phyloP scores from a whole-genome alignment of 148 eudicot genomes.

The Diospyros lotus region DNA sequence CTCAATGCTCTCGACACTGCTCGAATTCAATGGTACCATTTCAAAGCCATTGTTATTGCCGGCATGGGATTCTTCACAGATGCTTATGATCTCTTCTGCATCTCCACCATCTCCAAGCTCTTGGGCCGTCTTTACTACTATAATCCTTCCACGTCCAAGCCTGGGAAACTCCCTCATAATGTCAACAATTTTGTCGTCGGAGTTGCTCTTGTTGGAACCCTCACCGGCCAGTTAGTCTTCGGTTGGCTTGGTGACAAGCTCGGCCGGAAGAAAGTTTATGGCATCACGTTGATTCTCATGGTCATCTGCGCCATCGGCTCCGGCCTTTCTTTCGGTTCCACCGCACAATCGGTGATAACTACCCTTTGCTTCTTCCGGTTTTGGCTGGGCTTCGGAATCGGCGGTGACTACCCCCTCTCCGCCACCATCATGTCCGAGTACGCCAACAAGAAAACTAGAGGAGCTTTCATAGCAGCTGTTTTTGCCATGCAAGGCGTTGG shows the following conservation, averaged over 20 bases:
- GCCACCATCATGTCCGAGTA: constrained; percentile 41
- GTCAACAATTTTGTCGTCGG: constrained; percentile 23
- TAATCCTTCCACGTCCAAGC: background rate
- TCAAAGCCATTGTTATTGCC: constrained; percentile 12
- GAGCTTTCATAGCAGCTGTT: constrained; percentile 34
- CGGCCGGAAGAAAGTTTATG: constrained; percentile 31
- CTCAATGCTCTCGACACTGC: constrained; percentile 16
- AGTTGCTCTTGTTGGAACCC: constrained; percentile 31
- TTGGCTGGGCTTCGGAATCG: constrained; percentile 38
- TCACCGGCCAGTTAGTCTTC: constrained; percentile 27
- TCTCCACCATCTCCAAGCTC: constrained; percentile 8
- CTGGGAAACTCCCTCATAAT: constrained; percentile 20
- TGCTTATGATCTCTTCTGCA: constrained; percentile 17
- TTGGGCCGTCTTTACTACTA: constrained; percentile 16
- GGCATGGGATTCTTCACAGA: constrained; percentile 17
- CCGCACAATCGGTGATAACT: constrained; percentile 14
- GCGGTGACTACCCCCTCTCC: constrained; percentile 33
- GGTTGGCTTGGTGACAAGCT: constrained; percentile 29
- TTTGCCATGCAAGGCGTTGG: constrained; percentile 39
- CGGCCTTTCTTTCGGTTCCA: constrained; percentile 26
- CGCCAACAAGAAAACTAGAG: constrained; percentile 28
- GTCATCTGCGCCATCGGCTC: constrained; percentile 23
- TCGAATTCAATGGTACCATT: constrained; percentile 10
- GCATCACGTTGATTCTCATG: constrained; percentile 27
- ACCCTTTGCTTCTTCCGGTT: constrained; percentile 33